Conservation (phyloP, 352 stramenopile species). For the Globisporangium perplexum region DNA sequence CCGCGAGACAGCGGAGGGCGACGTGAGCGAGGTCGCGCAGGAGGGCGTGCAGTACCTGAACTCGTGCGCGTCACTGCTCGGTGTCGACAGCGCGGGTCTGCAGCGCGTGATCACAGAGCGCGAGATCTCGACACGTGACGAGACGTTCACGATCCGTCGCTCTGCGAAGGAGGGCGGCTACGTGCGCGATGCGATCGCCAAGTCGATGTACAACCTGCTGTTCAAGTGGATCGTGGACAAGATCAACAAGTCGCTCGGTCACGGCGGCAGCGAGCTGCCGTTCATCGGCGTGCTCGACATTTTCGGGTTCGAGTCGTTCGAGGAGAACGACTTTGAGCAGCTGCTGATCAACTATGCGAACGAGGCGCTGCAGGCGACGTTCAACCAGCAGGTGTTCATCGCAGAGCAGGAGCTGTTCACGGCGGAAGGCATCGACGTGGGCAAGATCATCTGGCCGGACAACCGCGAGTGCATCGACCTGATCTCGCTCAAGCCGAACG, state of each 20-base stretch:
- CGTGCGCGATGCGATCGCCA: constrained; percentile 90
- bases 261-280: constrained; percentile 54
- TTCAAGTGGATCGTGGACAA: constrained; percentile 84
- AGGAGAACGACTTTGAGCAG: constrained; percentile 91
- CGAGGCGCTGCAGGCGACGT: constrained; percentile 83
- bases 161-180: constrained; percentile 79
- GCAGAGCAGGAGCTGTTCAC: constrained; percentile 79
- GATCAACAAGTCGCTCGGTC: constrained; percentile 80
- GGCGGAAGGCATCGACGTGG: constrained; percentile 76
- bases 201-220: constrained; percentile 90
- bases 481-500: constrained; percentile 75
- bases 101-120: constrained; percentile 75
- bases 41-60: constrained; percentile 47
- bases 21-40: constrained; percentile 59
- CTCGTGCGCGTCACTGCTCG: constrained; percentile 58
- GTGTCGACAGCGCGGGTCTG: constrained; percentile 59
- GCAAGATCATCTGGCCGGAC: constrained; percentile 80
- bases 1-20: constrained; percentile 72
- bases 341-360: constrained; percentile 90
- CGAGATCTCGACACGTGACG: constrained; percentile 70
- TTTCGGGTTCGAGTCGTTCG: constrained; percentile 97
- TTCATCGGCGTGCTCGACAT: constrained; percentile 97
- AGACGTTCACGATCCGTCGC: constrained; percentile 78
- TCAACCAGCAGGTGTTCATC: constrained; percentile 90
- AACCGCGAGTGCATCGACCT: constrained; percentile 85